Evolutionary conservation across 441 rosid genomes (phyloP).

Genomic region (Populus hybrid): DNA sequence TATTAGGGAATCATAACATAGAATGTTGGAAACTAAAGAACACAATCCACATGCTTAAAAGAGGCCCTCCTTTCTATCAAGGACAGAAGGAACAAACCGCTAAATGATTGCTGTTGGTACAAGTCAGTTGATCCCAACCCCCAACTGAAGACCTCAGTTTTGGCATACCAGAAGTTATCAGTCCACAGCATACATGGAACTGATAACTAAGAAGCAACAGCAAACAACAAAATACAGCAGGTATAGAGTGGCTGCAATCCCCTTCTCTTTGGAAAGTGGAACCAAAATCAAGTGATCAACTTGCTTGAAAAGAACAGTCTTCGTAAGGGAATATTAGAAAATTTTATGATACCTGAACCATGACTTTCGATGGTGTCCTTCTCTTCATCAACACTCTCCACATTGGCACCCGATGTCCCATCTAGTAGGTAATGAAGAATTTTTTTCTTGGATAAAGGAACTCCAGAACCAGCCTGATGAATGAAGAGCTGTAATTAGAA

Average conservation of each 20-base stretch:
- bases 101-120: background rate
- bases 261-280: background rate
- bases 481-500: constrained; percentile 9
- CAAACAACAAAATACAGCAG: background rate
- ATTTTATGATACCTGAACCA: constrained; percentile 14
- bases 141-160: background rate
- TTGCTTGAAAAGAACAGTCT: constrained; percentile 1
- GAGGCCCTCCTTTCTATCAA: background rate
- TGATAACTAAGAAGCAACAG: background rate
- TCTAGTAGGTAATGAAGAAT: constrained; percentile 59
- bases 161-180: background rate
- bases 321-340: background rate
- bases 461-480: constrained; percentile 57
- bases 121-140: background rate
- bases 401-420: constrained; percentile 77
- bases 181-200: background rate
- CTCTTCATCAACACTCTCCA: constrained; percentile 47
- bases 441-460: constrained; percentile 44
- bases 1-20: background rate
- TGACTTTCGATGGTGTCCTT: constrained; percentile 28
- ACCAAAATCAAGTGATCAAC: background rate
- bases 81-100: background rate
- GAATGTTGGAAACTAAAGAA: background rate
- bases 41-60: background rate
- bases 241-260: background rate